A percentile compares a stretch with the other conserved stretches of the same genome.
Conservation (phyloP, 73 alveolate genomes). For the Tetrahymena elliotti region DNA sequence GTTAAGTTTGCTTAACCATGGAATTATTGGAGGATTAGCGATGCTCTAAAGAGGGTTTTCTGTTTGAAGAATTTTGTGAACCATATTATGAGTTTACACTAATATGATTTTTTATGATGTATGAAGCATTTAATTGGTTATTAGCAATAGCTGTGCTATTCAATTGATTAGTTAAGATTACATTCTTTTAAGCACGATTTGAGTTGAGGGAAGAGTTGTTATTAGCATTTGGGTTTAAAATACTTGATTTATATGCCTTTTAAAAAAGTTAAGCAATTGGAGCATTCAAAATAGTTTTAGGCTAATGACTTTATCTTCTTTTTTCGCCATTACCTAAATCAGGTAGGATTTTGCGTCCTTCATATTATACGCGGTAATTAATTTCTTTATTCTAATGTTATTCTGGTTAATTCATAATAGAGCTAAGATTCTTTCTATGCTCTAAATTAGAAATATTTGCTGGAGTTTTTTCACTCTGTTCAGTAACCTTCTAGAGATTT, state of each 20-base stretch:
- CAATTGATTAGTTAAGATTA: background rate
- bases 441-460: background rate
- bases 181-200: background rate
- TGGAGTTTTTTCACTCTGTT: background rate
- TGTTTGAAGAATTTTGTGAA: background rate
- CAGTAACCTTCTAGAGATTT: background rate
- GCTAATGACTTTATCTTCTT: background rate
- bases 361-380: background rate
- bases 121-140: background rate
- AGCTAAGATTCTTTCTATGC: background rate
- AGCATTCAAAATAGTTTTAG: background rate
- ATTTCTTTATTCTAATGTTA: background rate
- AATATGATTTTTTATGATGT: background rate
- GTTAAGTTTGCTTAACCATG: background rate
- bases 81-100: background rate
- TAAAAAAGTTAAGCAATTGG: background rate
- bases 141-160: background rate
- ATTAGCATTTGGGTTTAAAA: background rate
- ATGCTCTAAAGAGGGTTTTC: background rate
- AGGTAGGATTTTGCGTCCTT: background rate
- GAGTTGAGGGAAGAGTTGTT: background rate
- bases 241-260: background rate
- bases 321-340: background rate
- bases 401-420: background rate
- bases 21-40: background rate